Conservation (phyloP, 176 grass and related monocot genomes). For the bread wheat (Triticum aestivum) region DNA sequence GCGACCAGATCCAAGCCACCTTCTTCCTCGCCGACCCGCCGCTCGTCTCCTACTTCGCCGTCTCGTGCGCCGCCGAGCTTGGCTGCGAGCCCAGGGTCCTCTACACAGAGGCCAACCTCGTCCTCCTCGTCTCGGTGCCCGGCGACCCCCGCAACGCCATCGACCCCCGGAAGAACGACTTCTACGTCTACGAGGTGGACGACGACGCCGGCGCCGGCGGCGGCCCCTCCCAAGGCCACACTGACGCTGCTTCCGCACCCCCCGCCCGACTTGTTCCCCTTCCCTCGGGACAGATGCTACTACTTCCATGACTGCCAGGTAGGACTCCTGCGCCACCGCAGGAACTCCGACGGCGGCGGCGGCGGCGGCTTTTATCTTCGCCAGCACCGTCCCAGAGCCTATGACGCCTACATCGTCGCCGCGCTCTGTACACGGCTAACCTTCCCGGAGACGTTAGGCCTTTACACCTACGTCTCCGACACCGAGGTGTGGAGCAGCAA, state of each 20-base stretch:
- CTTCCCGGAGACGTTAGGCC: not conserved
- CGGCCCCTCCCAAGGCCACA: not conserved
- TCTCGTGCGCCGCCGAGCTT: not conserved
- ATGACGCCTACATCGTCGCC: not conserved
- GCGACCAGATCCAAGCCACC: not conserved
- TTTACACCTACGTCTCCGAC: not conserved
- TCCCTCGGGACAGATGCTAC: no score
- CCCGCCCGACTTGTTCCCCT: not conserved
- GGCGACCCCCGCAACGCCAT: not conserved
- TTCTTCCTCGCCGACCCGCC: not conserved
- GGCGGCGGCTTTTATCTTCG: no score
- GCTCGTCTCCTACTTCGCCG: not conserved
- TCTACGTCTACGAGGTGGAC: not conserved
- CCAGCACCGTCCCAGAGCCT: not conserved
- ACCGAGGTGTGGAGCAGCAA: not conserved
- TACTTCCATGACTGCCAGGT: not conserved
- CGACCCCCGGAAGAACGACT: not conserved
- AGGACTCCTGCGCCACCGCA: not conserved
- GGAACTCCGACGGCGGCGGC: not conserved
- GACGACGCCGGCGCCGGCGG: not conserved
- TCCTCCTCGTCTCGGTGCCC: not conserved
- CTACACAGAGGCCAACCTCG: not conserved
- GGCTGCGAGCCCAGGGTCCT: not conserved
- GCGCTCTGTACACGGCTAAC: not conserved
- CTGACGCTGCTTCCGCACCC: not conserved